phyloP scores from a whole-genome alignment of 2,329 filamentous ascomycete genomes.

The Botrytis aclada region DNA sequence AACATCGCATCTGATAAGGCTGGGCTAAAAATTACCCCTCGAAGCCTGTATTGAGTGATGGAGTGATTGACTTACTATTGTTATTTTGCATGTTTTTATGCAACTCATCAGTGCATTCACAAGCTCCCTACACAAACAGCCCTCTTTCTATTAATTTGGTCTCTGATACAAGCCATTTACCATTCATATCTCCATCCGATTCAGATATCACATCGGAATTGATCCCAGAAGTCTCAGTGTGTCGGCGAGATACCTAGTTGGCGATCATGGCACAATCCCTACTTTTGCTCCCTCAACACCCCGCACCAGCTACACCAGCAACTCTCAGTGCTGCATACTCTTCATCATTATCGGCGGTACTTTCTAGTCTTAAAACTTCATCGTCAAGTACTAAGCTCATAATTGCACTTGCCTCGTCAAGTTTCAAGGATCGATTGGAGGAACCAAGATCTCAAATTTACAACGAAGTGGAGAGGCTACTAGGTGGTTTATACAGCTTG shows the following conservation, averaged over 20 bases:
- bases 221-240: neutral
- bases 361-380: constrained; percentile 47
- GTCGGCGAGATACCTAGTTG: neutral
- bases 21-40: neutral
- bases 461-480: constrained; percentile 64
- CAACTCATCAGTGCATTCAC: neutral
- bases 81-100: neutral
- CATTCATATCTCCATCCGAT: neutral
- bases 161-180: neutral
- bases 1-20: neutral
- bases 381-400: constrained; percentile 35
- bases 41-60: neutral
- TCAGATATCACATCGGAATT: neutral
- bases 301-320: constrained; percentile 50
- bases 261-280: constrained; percentile 44
- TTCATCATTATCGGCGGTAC: constrained; percentile 52
- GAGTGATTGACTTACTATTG: no score
- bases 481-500: constrained; percentile 76
- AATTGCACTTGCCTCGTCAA: constrained; percentile 60
- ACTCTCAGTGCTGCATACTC: constrained; percentile 59
- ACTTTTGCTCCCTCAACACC: constrained; percentile 62
- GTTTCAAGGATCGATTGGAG: constrained; percentile 47
- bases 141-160: neutral
- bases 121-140: neutral
- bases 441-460: constrained; percentile 56